Conservation (phyloP, 208 protist genomes). For the Acanthamoeba triangularis region DNA sequence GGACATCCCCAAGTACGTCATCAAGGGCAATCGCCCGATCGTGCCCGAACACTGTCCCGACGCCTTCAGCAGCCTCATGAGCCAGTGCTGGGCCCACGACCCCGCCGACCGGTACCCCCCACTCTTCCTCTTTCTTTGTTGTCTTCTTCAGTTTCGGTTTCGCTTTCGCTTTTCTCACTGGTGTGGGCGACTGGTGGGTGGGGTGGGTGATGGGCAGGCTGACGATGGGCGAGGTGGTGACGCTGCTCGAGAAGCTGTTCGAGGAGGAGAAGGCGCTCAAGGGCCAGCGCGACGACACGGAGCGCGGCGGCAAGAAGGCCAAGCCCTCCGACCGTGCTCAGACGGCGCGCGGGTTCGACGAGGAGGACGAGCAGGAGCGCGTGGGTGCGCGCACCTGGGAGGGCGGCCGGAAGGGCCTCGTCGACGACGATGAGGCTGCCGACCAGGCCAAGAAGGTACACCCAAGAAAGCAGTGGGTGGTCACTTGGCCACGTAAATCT, state of each 20-base stretch:
- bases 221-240: constrained; percentile 28
- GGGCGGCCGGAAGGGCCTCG: neutral
- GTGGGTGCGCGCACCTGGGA: neutral
- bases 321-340: neutral
- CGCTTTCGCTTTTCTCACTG: neutral
- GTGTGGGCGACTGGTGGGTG: neutral
- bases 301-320: neutral
- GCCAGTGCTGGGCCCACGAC: constrained; percentile 33
- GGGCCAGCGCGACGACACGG: neutral
- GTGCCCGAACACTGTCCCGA: constrained; percentile 65
- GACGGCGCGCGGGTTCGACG: neutral
- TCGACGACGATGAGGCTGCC: neutral
- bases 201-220: neutral
- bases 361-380: neutral
- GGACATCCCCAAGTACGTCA: constrained; percentile 56
- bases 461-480: too few species aligned
- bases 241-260: constrained; percentile 65
- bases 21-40: constrained; percentile 48
- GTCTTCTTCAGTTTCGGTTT: too few species aligned
- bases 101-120: neutral
- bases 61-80: constrained; percentile 16
- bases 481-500: too few species aligned
- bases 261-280: constrained; percentile 61
- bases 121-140: neutral
- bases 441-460: neutral